These are phyloP conservation scores for Amanita thiersii DNA, from an alignment of 768 basidiomycete species.

Conservation along the genomic window DNA sequence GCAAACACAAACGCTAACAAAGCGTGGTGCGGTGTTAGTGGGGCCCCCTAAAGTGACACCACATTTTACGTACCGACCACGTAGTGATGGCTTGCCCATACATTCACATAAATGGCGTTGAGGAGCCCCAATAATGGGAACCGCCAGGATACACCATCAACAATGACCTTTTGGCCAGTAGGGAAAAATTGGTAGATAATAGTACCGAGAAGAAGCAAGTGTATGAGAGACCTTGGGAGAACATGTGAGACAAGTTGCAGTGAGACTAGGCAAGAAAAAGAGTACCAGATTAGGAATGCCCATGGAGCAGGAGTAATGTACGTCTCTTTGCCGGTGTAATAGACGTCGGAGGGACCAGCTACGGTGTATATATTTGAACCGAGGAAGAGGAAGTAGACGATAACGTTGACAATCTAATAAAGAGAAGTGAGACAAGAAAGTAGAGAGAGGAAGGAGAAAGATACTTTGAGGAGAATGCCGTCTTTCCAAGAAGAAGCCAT, in stretches of 20 bases:
- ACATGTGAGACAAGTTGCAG: conserved; percentile 10
- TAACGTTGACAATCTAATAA: conserved; percentile 61
- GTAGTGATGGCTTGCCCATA: conserved; percentile 78
- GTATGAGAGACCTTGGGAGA: conserved; percentile 67
- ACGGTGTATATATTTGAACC: conserved; percentile 87
- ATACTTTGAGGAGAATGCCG: conserved; percentile 74
- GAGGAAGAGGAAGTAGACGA: conserved; percentile 81
- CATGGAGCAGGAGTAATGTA: conserved; percentile 93
- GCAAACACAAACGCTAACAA: conserved; percentile 77
- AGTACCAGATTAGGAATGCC: conserved; percentile 86
- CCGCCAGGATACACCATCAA: conserved; percentile 88
- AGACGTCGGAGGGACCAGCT: conserved; percentile 63
- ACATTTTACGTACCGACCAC: conserved; percentile 37
- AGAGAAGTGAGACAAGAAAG: background rate
- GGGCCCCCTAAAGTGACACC: conserved; percentile 1
- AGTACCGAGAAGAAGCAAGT: conserved; percentile 84
- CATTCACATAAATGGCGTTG: conserved; percentile 83
- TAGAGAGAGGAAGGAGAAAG: background rate
- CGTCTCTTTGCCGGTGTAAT: conserved; percentile 73
- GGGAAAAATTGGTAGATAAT: conserved; percentile 87
- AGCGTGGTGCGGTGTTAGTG: conserved; percentile 13
- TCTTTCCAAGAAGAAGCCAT: conserved; percentile 71
- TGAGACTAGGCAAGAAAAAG: background rate
- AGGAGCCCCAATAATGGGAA: conserved; percentile 83
- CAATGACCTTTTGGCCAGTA: conserved; percentile 63